Base-by-base conservation (phyloP, 2,329 filamentous ascomycete genomes). In the Neonectria punicea region DNA sequence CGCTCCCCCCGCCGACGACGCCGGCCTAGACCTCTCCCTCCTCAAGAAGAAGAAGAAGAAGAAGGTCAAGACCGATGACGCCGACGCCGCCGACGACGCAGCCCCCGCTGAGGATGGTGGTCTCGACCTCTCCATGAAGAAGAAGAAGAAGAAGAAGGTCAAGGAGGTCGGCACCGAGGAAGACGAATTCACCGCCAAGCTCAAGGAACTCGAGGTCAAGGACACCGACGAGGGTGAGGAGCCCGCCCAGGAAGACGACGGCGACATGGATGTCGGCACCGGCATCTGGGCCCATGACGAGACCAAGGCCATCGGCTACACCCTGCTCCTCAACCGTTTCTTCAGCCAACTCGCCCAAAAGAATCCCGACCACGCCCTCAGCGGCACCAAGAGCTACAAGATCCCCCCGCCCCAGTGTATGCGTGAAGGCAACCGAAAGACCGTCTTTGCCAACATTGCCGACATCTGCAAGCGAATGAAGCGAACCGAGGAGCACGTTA, bases 391-490 rank as follows among this genome's bases (percentile, higher is more conserved):
- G 87, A 97, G 92, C 82, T 99, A 98, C 90, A 98, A 98, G 90
- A 99, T 99, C 74, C 96, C 96, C 57, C 96, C 96, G 58, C 96
- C 96, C 55, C 96, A 99, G 86, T 98, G 96, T 84, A 90, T 98
- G 78, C 94, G 96, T 84, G 96, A 99, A 94, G 96, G 96, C 80
- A 99, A 99, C 90, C 97, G 97, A 89, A 97, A 97, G 91, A 99
- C 96, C 68, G 97, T 99, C 78, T 99, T 99, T 78, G 96, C 95
- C 86, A 99, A 99, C 86, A 96, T 99, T 78, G 90, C 93, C 80
- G 96, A 99, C 80, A 98, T 99, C 77, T 97, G 94, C 88, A 97
- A 97, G 88, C 90, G 95, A 76, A 98, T 99, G 94, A 99, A 99
- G 90, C 90, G 96, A 81, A 94, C 93, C 69, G 95, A 98, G 78